phyloP scores from a whole-genome alignment of 179 eudicot species.

The Silene coronaria region DNA sequence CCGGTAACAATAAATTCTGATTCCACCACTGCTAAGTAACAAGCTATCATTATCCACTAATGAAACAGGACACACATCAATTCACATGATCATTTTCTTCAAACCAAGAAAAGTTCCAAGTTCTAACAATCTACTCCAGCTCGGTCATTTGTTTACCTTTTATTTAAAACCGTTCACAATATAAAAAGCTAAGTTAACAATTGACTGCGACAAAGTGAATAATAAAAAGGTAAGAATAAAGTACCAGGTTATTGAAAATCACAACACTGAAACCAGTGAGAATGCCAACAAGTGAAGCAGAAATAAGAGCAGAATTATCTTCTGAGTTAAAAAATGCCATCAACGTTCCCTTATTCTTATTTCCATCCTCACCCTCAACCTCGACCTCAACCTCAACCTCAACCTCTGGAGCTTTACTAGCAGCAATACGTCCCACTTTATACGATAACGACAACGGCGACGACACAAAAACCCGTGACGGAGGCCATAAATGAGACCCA shows the following conservation, averaged over 20 bases:
- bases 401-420: slow-evolving; percentile 6
- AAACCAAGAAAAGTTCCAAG: too few species aligned
- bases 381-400: neutral
- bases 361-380: too few species aligned
- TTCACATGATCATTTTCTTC: neutral
- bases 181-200: slow-evolving; percentile 2
- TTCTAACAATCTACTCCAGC: neutral
- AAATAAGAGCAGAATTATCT: slow-evolving; percentile 50
- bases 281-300: slow-evolving; percentile 76
- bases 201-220: neutral
- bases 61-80: slow-evolving; percentile 10
- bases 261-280: slow-evolving; percentile 75
- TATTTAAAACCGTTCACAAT: neutral
- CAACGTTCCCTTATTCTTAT: neutral
- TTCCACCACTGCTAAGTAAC: too few species aligned
- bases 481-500: slow-evolving; percentile 9
- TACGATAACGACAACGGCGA: neutral
- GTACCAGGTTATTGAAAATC: slow-evolving; percentile 65
- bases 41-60: neutral
- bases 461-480: neutral
- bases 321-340: slow-evolving; percentile 17
- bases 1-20: too few species aligned
- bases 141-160: neutral
- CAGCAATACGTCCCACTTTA: neutral
- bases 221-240: neutral